phyloP scores from a whole-genome alignment of 2,329 filamentous ascomycete genomes.

The Sarocladium kiliense region DNA sequence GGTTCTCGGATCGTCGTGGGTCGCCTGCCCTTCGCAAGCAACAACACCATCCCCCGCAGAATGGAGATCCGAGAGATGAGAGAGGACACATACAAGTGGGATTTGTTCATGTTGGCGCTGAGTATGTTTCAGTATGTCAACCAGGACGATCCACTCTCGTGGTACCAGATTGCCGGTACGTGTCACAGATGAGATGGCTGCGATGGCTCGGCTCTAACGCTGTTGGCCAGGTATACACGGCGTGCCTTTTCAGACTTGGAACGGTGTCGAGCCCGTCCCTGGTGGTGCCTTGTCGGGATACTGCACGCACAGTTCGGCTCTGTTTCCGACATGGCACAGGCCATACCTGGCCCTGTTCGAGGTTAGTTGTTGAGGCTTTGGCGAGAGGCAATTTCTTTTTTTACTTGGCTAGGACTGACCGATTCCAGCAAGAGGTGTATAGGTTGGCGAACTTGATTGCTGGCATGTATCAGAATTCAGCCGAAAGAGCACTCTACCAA shows the following conservation, averaged over 20 bases:
- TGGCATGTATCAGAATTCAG: constrained; percentile 39
- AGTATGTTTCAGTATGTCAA: constrained; percentile 64
- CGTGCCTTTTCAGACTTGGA: constrained; percentile 57
- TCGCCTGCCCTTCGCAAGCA: constrained; percentile 31
- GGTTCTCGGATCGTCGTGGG: constrained; percentile 34
- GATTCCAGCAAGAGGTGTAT: constrained; percentile 30
- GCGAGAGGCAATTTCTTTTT: too few species aligned
- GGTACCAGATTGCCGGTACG: constrained; percentile 72
- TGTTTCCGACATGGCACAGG: constrained; percentile 81
- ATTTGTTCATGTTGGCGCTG: constrained; percentile 71
- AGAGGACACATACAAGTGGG: constrained; percentile 62
- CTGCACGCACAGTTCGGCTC: constrained; percentile 68
- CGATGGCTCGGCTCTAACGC: constrained; percentile 6
- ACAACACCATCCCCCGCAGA: constrained; percentile 42
- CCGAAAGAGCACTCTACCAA: constrained; percentile 43
- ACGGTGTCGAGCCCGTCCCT: constrained; percentile 40
- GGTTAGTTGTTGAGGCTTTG: constrained; percentile 36
- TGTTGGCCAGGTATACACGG: constrained; percentile 66
- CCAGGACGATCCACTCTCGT: constrained; percentile 61
- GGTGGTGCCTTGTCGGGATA: constrained; percentile 61
- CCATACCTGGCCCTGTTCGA: constrained; percentile 65
- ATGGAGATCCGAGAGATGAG: constrained; percentile 65
- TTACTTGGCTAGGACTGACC: constrained; percentile 18
- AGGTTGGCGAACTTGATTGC: constrained; percentile 38
- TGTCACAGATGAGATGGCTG: constrained; percentile 6